Evolutionary conservation across 192 early-diverging fungal species (phyloP).

Genomic region (Obelidium mucronatum): DNA sequence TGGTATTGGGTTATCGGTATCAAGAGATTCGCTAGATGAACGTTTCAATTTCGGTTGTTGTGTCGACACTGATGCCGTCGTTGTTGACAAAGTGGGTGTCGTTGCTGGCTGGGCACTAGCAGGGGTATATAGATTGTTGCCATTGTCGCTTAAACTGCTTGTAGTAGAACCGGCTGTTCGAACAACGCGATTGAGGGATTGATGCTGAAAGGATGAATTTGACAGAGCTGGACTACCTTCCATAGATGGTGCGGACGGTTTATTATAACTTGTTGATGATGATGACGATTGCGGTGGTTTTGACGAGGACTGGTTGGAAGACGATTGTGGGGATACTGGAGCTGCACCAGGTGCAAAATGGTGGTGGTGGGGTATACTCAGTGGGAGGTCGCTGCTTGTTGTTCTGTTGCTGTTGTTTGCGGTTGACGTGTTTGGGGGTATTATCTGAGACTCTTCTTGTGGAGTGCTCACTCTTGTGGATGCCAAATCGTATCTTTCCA

Average conservation of each 20-base stretch:
- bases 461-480: not conserved
- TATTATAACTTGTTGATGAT: not conserved
- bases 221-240: not conserved
- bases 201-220: constrained; percentile 2
- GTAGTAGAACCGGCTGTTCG: not conserved
- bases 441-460: not conserved
- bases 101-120: too few relatives aligned
- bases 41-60: too few relatives aligned
- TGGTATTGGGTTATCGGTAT: too few relatives aligned
- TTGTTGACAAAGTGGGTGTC: too few relatives aligned
- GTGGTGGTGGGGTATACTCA: not conserved
- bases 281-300: too few relatives aligned
- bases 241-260: not conserved
- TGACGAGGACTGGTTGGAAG: not conserved
- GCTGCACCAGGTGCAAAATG: not conserved
- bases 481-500: constrained; percentile 17
- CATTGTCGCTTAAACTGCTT: too few relatives aligned
- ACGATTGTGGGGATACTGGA: not conserved
- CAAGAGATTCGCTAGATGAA: too few relatives aligned
- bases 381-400: not conserved
- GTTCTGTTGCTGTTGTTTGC: not conserved
- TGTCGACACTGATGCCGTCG: too few relatives aligned
- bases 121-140: too few relatives aligned
- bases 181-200: not conserved
- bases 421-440: not conserved